Percentiles rank a stretch among this genome's conserved stretches.
These are phyloP conservation scores for Cercis canadensis DNA, from an alignment of 306 rosid species.

Conservation along the genomic window DNA sequence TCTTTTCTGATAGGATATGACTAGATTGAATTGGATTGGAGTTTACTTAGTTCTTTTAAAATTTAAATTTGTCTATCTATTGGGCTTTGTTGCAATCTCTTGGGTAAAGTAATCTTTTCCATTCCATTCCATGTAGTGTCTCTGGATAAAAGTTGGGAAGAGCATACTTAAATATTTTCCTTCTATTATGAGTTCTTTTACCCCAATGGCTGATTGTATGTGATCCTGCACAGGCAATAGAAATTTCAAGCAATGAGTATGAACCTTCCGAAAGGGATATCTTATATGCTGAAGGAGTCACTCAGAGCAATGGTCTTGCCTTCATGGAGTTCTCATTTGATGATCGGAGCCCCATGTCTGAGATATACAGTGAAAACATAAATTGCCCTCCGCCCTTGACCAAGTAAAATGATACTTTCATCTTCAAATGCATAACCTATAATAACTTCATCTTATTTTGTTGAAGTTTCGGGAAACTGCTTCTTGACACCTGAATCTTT, in stretches of 20 bases:
- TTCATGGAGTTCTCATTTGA: conserved; percentile 85
- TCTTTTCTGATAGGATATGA: conserved; percentile 1
- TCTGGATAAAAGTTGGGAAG: conserved; percentile 12
- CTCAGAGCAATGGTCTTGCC: conserved; percentile 89
- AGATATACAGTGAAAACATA: conserved; percentile 67
- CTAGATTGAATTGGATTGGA: conserved; percentile 17
- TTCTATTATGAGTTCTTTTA: conserved; percentile 15
- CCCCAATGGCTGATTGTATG: conserved; percentile 16
- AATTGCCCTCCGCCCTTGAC: conserved; percentile 64
- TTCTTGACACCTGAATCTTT: conserved; percentile 29
- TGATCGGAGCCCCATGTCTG: conserved; percentile 85
- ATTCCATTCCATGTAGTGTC: conserved; percentile 1
- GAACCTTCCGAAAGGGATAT: conserved; percentile 87
- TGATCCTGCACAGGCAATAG: conserved; percentile 69
- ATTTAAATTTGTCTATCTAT: conserved; percentile 17
- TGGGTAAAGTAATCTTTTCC: not conserved
- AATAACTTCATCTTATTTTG: conserved; percentile 28
- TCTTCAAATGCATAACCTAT: not conserved
- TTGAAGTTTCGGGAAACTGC: conserved; percentile 29
- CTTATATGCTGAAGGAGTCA: conserved; percentile 83
- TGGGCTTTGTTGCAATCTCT: conserved; percentile 6
- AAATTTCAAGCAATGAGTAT: conserved; percentile 89
- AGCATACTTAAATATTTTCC: conserved; percentile 9
- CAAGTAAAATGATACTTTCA: conserved; percentile 59
- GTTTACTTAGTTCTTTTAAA: conserved; percentile 9